A percentile compares a stretch with the other conserved stretches of the same genome.
These are phyloP conservation scores for Neonectria neomacrospora DNA, from an alignment of 2,329 filamentous ascomycete genomes.

Conservation along the genomic window DNA sequence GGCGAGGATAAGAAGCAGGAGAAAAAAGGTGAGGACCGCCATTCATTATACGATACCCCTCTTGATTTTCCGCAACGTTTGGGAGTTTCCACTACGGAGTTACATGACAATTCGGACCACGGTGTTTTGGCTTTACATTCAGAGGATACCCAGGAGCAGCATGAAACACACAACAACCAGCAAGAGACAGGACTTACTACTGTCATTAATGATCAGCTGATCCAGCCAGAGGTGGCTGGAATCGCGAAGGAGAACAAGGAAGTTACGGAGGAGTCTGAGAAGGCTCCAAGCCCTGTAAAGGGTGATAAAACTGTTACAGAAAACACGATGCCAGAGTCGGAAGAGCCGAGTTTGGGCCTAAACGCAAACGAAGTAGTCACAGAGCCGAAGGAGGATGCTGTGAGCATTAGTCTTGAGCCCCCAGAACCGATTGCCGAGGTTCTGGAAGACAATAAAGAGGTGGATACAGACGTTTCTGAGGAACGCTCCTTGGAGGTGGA, in stretches of 20 bases:
- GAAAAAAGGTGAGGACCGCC: slow-evolving; percentile 58
- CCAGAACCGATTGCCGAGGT: slow-evolving; percentile 27
- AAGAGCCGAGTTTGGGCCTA: slow-evolving; percentile 26
- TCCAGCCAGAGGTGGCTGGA: slow-evolving; percentile 28
- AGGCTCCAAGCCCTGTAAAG: slow-evolving; percentile 13
- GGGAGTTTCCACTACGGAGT: slow-evolving; percentile 44
- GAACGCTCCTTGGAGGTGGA: slow-evolving; percentile 1
- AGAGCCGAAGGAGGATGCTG: slow-evolving; percentile 14
- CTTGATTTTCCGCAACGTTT: slow-evolving; percentile 49
- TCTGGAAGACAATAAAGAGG: slow-evolving; percentile 14
- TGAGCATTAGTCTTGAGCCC: not conserved
- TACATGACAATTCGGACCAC: slow-evolving; percentile 41
- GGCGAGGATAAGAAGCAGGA: slow-evolving; percentile 48
- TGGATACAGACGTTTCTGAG: slow-evolving; percentile 10
- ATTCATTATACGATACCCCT: slow-evolving; percentile 53
- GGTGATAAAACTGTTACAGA: slow-evolving; percentile 31
- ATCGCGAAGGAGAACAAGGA: slow-evolving; percentile 19
- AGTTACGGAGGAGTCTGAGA: slow-evolving; percentile 1
- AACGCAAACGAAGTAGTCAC: slow-evolving; percentile 21
- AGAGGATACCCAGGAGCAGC: slow-evolving; percentile 41
- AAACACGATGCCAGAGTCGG: slow-evolving; percentile 39
- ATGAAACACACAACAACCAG: slow-evolving; percentile 34
- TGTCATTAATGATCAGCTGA: slow-evolving; percentile 26
- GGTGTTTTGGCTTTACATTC: slow-evolving; percentile 46
- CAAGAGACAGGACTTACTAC: slow-evolving; percentile 40